phyloP scores from a whole-genome alignment of 75 land plant genomes.

The Selaginella moellendorffii region DNA sequence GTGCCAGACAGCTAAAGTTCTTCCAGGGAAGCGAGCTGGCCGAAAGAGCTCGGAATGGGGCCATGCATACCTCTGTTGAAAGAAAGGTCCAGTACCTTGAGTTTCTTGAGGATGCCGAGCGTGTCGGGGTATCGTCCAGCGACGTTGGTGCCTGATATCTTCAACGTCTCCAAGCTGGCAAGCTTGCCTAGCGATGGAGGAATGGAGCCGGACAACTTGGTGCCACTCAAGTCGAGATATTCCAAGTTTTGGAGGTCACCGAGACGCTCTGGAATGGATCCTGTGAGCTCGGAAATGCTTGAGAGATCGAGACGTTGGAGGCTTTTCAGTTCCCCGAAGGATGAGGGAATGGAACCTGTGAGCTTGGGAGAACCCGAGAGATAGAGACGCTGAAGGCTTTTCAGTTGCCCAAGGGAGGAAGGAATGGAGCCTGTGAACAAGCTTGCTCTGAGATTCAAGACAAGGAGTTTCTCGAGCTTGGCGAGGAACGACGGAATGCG shows the following conservation, averaged over 20 bases:
- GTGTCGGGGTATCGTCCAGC: too few species aligned
- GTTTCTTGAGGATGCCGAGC: slow-evolving; percentile 40
- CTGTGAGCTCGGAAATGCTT: too few species aligned
- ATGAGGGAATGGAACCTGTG: slow-evolving; percentile 3
- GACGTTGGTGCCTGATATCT: too few species aligned
- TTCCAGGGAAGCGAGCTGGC: background rate
- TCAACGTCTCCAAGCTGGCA: too few species aligned
- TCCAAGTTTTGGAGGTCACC: too few species aligned
- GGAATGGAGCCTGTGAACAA: slow-evolving; percentile 1
- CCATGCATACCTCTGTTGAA: background rate
- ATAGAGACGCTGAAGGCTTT: slow-evolving; percentile 1
- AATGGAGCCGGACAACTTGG: background rate
- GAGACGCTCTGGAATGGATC: too few species aligned
- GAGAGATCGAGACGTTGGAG: too few species aligned
- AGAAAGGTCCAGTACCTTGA: background rate
- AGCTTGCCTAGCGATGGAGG: slow-evolving; percentile 8
- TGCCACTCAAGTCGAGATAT: background rate
- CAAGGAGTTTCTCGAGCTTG: too few species aligned
- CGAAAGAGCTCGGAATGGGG: background rate
- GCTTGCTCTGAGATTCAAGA: slow-evolving; percentile 9
- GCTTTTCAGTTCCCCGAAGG: slow-evolving; percentile 1
- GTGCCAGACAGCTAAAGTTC: background rate
- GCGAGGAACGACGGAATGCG: slow-evolving; percentile 14
- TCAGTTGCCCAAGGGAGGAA: slow-evolving; percentile 2
- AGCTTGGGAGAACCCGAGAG: background rate